Conservation (phyloP, 2,329 filamentous ascomycete species). For the Colletotrichum melonis region DNA sequence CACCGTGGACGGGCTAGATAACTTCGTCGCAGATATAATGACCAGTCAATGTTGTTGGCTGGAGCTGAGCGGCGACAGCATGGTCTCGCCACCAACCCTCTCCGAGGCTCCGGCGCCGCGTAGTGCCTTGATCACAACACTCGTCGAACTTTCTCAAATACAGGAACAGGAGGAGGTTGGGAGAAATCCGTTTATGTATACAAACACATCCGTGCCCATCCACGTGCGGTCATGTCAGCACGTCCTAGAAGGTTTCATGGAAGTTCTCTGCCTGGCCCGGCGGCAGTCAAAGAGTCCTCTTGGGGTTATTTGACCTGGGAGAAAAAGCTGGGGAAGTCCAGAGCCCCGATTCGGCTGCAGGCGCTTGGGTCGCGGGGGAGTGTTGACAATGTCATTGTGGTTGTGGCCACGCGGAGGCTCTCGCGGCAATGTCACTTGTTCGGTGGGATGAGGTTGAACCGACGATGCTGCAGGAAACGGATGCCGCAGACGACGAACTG, state of each 20-base stretch:
- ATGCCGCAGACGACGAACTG: constrained; percentile 12
- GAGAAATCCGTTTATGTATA: background rate
- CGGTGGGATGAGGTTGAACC: background rate
- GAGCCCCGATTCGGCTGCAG: background rate
- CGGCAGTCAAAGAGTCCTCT: background rate
- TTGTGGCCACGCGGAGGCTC: background rate
- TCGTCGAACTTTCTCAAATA: background rate
- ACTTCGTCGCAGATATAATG: background rate
- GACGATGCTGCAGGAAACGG: background rate
- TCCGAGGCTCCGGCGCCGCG: background rate
- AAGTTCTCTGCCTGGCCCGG: background rate
- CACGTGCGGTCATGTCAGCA: constrained; percentile 1
- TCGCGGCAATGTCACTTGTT: background rate
- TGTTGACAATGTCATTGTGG: background rate
- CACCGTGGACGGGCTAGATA: background rate
- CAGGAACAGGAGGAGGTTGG: background rate
- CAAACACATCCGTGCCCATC: background rate
- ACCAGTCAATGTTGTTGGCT: background rate
- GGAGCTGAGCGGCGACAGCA: too few species aligned
- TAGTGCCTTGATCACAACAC: background rate
- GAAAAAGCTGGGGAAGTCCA: constrained; percentile 5
- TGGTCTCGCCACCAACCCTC: background rate
- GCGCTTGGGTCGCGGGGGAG: background rate
- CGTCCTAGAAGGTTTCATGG: background rate
- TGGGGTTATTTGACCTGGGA: background rate